phyloP scores from a whole-genome alignment of 2,329 filamentous ascomycete genomes.

The Neofusicoccum cordaticola region DNA sequence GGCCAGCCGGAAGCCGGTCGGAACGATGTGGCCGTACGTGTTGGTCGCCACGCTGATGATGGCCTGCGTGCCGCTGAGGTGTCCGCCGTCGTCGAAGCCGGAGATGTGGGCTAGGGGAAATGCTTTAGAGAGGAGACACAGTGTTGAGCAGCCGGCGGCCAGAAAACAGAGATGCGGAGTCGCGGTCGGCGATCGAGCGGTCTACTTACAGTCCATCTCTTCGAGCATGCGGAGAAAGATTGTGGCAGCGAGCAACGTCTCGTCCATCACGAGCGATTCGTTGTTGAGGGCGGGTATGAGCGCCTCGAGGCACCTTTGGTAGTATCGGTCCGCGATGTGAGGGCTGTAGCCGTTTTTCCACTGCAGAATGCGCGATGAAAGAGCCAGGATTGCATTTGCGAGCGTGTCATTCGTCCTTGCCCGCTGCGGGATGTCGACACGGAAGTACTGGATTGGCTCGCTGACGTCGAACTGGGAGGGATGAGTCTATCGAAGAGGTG shows the following conservation, averaged over 20 bases:
- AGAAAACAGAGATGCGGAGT: no score
- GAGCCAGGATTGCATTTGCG: constrained; percentile 43
- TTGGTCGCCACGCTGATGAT: not conserved
- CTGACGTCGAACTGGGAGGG: constrained; percentile 34
- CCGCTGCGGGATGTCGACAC: constrained; percentile 33
- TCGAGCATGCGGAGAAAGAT: constrained; percentile 41
- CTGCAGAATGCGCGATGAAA: constrained; percentile 43
- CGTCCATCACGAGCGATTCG: constrained; percentile 38
- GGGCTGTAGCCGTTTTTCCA: constrained; percentile 39
- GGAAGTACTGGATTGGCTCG: constrained; percentile 33
- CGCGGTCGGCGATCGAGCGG: not conserved
- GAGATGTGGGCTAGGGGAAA: constrained; percentile 27
- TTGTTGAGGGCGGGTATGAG: constrained; percentile 42
- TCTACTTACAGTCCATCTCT: constrained; percentile 38
- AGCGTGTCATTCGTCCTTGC: constrained; percentile 38
- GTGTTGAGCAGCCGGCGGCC: not conserved
- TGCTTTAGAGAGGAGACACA: not conserved
- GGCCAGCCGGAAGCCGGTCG: constrained; percentile 29
- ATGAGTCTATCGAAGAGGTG: not conserved
- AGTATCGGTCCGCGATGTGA: constrained; percentile 42
- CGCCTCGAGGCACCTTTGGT: constrained; percentile 40
- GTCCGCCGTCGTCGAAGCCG: constrained; percentile 35
- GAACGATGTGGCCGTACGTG: constrained; percentile 26
- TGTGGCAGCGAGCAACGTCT: constrained; percentile 41
- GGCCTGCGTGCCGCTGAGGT: constrained; percentile 31